These are phyloP conservation scores for Castanea crenata DNA, from an alignment of 306 rosid genomes.

Conservation along the genomic window DNA sequence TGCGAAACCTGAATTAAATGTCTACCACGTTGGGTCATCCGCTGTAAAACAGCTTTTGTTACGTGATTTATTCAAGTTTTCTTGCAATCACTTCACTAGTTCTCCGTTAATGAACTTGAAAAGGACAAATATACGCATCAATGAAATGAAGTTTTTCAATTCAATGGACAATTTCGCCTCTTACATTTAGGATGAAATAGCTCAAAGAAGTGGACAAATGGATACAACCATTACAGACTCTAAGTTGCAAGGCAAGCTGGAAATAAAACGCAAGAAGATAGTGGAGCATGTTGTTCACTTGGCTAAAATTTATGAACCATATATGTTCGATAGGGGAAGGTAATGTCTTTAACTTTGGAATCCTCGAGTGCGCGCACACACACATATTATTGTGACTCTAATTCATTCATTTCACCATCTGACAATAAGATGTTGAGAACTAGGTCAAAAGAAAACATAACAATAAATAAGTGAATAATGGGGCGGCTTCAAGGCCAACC, in stretches of 20 bases:
- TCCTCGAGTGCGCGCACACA: too few relatives aligned
- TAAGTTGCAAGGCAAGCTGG: not conserved
- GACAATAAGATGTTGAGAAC: too few relatives aligned
- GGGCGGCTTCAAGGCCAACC: too few relatives aligned
- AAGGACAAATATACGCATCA: conserved; percentile 34
- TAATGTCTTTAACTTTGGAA: not conserved
- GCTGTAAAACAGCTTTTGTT: conserved; percentile 38
- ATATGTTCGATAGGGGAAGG: conserved; percentile 1
- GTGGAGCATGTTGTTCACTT: not conserved
- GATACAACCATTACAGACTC: not conserved
- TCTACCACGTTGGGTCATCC: conserved; percentile 53
- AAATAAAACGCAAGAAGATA: not conserved
- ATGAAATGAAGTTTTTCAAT: conserved; percentile 44
- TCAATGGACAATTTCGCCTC: conserved; percentile 40
- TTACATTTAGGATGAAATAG: not conserved
- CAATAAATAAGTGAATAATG: too few relatives aligned
- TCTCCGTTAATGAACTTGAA: conserved; percentile 32
- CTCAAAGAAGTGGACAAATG: not conserved
- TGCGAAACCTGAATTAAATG: conserved; percentile 28
- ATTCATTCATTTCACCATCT: too few relatives aligned
- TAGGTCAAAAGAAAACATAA: too few relatives aligned
- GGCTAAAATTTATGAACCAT: not conserved
- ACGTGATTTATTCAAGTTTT: conserved; percentile 18
- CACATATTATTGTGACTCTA: too few relatives aligned
- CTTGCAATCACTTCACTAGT: conserved; percentile 38